These are phyloP conservation scores for Trematosphaeria pertusa DNA, from an alignment of 2,329 filamentous ascomycete genomes.

Conservation along the genomic window DNA sequence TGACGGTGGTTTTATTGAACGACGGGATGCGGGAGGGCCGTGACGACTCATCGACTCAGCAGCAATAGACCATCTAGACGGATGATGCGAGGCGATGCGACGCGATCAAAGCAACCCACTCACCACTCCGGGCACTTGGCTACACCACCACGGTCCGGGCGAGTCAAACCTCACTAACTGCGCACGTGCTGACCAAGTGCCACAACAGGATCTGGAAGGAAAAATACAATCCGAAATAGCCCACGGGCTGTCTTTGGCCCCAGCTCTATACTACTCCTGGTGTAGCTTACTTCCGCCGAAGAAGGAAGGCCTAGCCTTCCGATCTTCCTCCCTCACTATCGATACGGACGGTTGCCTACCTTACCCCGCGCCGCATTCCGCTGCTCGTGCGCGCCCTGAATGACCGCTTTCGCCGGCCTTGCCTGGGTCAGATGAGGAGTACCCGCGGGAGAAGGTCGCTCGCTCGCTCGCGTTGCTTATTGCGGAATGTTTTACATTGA, in stretches of 20 bases:
- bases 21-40: background rate
- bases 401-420: too few species aligned
- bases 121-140: too few species aligned
- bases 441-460: background rate
- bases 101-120: background rate
- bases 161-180: conserved; percentile 9
- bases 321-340: too few species aligned
- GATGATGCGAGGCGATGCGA: background rate
- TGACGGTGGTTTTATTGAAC: conserved; percentile 3
- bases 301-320: too few species aligned
- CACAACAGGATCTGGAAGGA: conserved; percentile 92
- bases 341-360: background rate
- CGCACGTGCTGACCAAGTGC: conserved; percentile 40
- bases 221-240: conserved; percentile 75
- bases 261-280: too few species aligned
- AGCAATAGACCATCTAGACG: background rate
- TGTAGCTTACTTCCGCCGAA: too few species aligned
- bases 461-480: background rate
- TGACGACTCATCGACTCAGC: background rate
- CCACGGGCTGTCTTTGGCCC: too few species aligned
- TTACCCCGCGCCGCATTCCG: background rate
- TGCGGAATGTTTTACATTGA: conserved; percentile 1
- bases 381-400: too few species aligned
- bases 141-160: too few species aligned
- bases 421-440: too few species aligned